Conservation (phyloP, 2,329 filamentous ascomycete species). For the Ilyonectria robusta region DNA sequence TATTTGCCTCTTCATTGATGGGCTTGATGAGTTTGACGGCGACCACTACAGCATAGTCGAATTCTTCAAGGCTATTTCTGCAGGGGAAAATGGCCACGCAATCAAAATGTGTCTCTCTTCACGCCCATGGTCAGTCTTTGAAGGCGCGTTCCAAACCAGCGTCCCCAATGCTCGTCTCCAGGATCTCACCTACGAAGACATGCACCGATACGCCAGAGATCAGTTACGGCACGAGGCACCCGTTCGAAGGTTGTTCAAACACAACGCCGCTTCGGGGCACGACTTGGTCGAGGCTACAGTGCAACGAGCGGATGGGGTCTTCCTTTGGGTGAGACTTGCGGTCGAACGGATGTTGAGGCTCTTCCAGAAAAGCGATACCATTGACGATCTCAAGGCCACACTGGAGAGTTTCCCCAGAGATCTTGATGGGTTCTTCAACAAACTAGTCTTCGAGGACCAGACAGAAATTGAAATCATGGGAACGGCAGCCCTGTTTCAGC, state of each 20-base stretch:
- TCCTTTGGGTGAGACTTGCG: conserved; percentile 52
- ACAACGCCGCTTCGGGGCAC: conserved; percentile 10
- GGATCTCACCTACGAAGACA: conserved; percentile 46
- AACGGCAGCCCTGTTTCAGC: conserved; percentile 47
- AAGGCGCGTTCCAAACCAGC: conserved; percentile 42
- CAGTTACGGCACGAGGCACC: conserved; percentile 32
- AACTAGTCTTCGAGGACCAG: conserved; percentile 50
- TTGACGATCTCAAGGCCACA: conserved; percentile 19
- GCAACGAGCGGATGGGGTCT: conserved; percentile 50
- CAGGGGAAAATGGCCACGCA: conserved; percentile 21
- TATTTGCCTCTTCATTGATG: conserved; percentile 51
- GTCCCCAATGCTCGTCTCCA: conserved; percentile 48
- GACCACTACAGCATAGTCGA: conserved; percentile 47
- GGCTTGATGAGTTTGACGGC: conserved; percentile 53
- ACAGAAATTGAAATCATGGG: conserved; percentile 31
- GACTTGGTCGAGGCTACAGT: conserved; percentile 37
- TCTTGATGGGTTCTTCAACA: conserved; percentile 49
- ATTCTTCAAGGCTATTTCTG: conserved; percentile 46
- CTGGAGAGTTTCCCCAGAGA: conserved; percentile 44
- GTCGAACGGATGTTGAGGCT: conserved; percentile 47
- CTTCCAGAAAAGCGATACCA: conserved; percentile 8
- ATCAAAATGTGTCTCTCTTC: conserved; percentile 54
- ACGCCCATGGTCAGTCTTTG: conserved; percentile 49
- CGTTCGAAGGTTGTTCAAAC: conserved; percentile 31
- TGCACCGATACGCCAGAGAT: conserved; percentile 45